phyloP scores from a whole-genome alignment of 2,329 filamentous ascomycete species.

The Anthostomella pinea region DNA sequence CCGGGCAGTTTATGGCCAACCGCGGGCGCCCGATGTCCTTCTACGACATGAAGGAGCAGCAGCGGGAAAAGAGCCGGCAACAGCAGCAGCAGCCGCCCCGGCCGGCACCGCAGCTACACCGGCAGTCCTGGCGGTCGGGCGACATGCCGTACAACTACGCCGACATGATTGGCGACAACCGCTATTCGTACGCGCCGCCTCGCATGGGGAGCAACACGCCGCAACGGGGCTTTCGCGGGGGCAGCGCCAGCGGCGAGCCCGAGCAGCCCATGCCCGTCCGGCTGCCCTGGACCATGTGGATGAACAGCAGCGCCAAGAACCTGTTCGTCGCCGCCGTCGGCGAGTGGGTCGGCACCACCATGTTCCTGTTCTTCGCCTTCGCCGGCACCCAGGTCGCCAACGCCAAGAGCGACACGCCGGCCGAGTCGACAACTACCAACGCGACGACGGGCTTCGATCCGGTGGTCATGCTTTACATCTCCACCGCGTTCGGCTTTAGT shows the following conservation, averaged over 20 bases:
- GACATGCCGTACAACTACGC: constrained; percentile 16
- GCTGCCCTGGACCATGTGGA: constrained; percentile 44
- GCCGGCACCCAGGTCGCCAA: constrained; percentile 39
- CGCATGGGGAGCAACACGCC: constrained; percentile 10
- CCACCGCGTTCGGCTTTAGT: constrained; percentile 32
- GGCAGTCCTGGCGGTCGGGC: constrained; percentile 11
- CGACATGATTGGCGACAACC: constrained; percentile 15
- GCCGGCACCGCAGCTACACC: not conserved
- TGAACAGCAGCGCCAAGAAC: constrained; percentile 47
- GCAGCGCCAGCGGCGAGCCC: not conserved
- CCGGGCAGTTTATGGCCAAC: constrained; percentile 8
- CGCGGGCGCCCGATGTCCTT: constrained; percentile 15
- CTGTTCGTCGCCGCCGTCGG: constrained; percentile 36
- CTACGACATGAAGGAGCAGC: constrained; percentile 17
- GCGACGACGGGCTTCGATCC: constrained; percentile 11
- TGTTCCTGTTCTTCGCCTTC: constrained; percentile 45
- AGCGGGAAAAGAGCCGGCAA: constrained; percentile 4
- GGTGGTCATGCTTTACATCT: constrained; percentile 30
- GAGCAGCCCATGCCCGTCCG: constrained; percentile 28
- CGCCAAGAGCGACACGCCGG: constrained; percentile 19
- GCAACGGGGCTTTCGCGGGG: not conserved
- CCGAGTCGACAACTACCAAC: constrained; percentile 12
- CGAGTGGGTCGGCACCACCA: constrained; percentile 40
- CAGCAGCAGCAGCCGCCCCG: not conserved
- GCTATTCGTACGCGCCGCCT: constrained; percentile 10